Conservation (phyloP, 805 yeast genomes). For the Candida sphagnicola region DNA sequence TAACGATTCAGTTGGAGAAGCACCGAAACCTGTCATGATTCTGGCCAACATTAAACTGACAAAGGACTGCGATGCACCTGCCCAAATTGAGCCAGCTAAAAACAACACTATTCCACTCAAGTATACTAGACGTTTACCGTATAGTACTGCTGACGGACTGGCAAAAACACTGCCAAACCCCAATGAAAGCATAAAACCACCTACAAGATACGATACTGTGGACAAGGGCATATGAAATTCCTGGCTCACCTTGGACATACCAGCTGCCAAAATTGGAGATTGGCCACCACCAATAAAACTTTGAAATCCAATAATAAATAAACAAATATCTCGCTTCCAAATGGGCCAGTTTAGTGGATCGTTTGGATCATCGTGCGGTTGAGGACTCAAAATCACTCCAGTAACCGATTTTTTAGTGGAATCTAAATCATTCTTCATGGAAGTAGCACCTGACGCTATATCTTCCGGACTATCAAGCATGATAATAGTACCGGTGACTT, state of each 20-base stretch:
- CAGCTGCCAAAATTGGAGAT: slow-evolving; percentile 58
- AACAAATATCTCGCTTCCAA: slow-evolving; percentile 53
- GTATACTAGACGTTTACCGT: slow-evolving; percentile 57
- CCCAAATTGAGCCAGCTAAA: slow-evolving; percentile 52
- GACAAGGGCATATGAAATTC: slow-evolving; percentile 43
- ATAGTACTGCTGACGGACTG: slow-evolving; percentile 53
- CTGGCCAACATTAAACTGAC: slow-evolving; percentile 56
- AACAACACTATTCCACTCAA: slow-evolving; percentile 45
- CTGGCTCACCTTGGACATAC: slow-evolving; percentile 34
- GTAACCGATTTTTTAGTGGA: slow-evolving; percentile 40
- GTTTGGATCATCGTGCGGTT: slow-evolving; percentile 59
- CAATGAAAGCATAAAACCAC: slow-evolving; percentile 54
- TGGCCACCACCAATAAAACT: slow-evolving; percentile 62
- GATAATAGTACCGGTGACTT: slow-evolving; percentile 48
- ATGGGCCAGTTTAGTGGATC: slow-evolving; percentile 67
- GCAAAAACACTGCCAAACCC: slow-evolving; percentile 58
- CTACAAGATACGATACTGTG: slow-evolving; percentile 50
- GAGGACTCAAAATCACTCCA: slow-evolving; percentile 56
- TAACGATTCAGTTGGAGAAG: slow-evolving; percentile 57
- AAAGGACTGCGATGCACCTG: slow-evolving; percentile 45
- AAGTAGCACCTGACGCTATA: background rate
- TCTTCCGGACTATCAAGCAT: slow-evolving; percentile 28
- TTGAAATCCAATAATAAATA: slow-evolving; percentile 51
- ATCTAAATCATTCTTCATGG: slow-evolving; percentile 3
- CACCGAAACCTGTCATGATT: slow-evolving; percentile 55